Conservation (phyloP, 805 yeast species). For the Candida incommunis region DNA sequence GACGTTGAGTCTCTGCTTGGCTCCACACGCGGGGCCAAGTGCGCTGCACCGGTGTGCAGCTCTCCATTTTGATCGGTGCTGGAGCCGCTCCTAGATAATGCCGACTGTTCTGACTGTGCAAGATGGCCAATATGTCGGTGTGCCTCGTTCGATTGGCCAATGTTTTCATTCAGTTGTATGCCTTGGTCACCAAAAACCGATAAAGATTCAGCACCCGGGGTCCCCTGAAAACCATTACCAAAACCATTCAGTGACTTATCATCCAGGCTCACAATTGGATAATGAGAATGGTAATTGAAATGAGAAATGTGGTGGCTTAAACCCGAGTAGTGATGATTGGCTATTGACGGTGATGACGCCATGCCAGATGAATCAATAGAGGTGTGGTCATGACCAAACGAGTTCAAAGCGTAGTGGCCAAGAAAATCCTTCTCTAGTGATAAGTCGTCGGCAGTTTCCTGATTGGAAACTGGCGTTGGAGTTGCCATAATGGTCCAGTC, state of each 20-base stretch:
- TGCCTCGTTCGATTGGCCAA: too few relatives aligned
- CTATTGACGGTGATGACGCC: background rate
- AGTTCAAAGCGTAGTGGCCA: constrained; percentile 9
- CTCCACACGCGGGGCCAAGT: background rate
- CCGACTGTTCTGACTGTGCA: background rate
- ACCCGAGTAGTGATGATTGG: background rate
- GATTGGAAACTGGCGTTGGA: constrained; percentile 2
- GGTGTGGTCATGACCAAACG: background rate
- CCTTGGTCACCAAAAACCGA: background rate
- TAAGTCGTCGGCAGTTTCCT: constrained; percentile 7
- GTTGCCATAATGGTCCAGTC: constrained; percentile 1
- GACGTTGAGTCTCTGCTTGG: too few relatives aligned
- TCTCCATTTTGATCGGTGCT: background rate
- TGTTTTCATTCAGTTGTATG: background rate
- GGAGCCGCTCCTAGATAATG: too few relatives aligned
- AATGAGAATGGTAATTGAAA: background rate
- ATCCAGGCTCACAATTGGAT: background rate
- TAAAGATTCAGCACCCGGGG: background rate
- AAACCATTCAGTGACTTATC: too few relatives aligned
- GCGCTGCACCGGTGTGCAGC: background rate
- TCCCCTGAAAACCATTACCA: too few relatives aligned
- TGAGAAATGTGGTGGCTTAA: background rate
- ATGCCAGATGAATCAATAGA: too few relatives aligned
- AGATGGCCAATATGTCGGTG: background rate
- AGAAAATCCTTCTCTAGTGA: constrained; percentile 11